Base-by-base conservation (phyloP, 2,329 filamentous ascomycete species). In the Talaromyces sp. region DNA sequence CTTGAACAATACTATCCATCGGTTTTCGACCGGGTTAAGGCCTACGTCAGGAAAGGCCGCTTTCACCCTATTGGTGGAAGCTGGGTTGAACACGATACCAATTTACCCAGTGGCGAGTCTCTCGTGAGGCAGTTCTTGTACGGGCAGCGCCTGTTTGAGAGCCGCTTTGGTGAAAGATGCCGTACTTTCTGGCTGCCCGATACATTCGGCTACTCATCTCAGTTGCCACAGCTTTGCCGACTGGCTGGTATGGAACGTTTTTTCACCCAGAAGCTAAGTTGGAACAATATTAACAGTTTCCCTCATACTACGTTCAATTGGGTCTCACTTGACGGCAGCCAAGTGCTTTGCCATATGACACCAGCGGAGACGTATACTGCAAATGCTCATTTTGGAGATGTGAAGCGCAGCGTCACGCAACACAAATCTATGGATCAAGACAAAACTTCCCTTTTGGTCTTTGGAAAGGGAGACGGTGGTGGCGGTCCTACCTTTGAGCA, bases 211-310 rank as follows among this genome's bases (percentile, higher is more conserved):
- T 99, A 99, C 77, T 97, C 92, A 0, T 89, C 89, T 55, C 94
- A 99, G 75, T 83, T 99, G 48, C 94, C 94, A 12, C 94, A 99
- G 71, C 81, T 99, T 48, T 97, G 92, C 72, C 89, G 93, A 3
- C 80, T 97, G 29, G 90, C 94, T n/a, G 93, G 92, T 21, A 97
- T 99, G 94, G 90, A 85, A 61, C 86, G 93, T 35, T 99, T 99
- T 80, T 89, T 99, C 70, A 99, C 94, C 0, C 94, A 99, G 75
- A 99, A 99, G 79, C 81, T 99, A 62, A 97, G 93, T 80, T 99
- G 94, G 94, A 97, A 97, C 80, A 97, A 97, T 74, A 97, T 97
- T 83, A 97, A 97, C 79, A 96, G 90, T 71, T 99, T 97, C 78
- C 94, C 94, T 0, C 94, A 97, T 72, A 97, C 94, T 6, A 97